Conservation (phyloP, 1,284 basidiomycete species). For the Malassezia equina region DNA sequence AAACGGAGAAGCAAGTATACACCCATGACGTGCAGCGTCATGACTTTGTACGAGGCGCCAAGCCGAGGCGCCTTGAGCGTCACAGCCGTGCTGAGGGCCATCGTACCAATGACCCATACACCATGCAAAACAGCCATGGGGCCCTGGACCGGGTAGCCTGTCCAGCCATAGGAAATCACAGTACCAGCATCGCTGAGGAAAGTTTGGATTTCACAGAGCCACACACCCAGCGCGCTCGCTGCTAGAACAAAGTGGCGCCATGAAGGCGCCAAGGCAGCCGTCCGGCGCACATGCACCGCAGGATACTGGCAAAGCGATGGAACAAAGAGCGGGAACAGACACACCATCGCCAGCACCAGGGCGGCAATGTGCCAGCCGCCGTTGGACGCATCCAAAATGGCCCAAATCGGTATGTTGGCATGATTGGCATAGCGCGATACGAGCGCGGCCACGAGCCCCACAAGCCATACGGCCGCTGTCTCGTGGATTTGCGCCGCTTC, state of each 20-base stretch:
- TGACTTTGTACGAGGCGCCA: not conserved
- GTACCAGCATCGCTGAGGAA: slow-evolving; percentile 71
- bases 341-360: slow-evolving; percentile 21
- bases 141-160: slow-evolving; percentile 63
- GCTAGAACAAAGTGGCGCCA: slow-evolving; percentile 18
- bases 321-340: slow-evolving; percentile 16
- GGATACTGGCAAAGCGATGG: not conserved
- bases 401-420: slow-evolving; percentile 43
- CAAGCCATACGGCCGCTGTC: slow-evolving; percentile 26
- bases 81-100: slow-evolving; percentile 54
- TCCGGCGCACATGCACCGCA: not conserved
- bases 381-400: slow-evolving; percentile 34
- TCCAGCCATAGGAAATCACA: slow-evolving; percentile 81
- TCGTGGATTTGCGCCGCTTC: slow-evolving; percentile 23
- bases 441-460: slow-evolving; percentile 28
- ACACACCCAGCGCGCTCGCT: slow-evolving; percentile 26
- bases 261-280: not conserved
- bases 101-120: slow-evolving; percentile 60
- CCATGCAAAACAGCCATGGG: slow-evolving; percentile 62
- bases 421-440: slow-evolving; percentile 40
- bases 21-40: not conserved
- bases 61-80: slow-evolving; percentile 4
- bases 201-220: slow-evolving; percentile 55
- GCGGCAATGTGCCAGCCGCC: slow-evolving; percentile 30
- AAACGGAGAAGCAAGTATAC: slow-evolving; percentile 52